phyloP scores from a whole-genome alignment of 2,329 filamentous ascomycete species.

The Coniochaeta sp. region DNA sequence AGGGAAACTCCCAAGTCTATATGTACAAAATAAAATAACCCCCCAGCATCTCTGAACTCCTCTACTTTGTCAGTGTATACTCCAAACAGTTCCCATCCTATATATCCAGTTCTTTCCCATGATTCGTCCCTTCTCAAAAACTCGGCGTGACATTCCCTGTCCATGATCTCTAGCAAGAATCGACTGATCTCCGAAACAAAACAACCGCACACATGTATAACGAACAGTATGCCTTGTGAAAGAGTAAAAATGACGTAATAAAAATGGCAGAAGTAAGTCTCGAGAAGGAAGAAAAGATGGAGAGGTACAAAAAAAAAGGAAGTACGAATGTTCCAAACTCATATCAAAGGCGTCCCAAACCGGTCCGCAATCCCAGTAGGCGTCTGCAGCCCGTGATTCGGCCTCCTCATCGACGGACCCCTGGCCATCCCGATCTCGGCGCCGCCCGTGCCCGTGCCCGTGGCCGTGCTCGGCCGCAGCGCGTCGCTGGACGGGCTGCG shows the following conservation, averaged over 20 bases:
- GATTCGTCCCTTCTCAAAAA: not conserved
- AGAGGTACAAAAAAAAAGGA: conserved; percentile 1
- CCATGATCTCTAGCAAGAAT: not conserved
- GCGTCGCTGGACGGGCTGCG: not conserved
- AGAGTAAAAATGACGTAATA: not conserved
- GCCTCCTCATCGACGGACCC: conserved; percentile 19
- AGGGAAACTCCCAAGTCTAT: not conserved
- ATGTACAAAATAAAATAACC: not conserved
- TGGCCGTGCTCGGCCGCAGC: not conserved
- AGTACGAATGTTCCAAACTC: too few relatives aligned
- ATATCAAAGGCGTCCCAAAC: conserved; percentile 26
- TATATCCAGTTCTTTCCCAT: not conserved
- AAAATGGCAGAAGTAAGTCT: not conserved
- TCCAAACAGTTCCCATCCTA: not conserved
- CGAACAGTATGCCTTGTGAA: not conserved
- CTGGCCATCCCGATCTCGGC: conserved; percentile 24
- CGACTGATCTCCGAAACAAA: not conserved
- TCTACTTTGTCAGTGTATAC: not conserved
- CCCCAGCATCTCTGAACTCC: not conserved
- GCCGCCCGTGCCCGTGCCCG: too few relatives aligned
- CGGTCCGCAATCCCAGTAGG: conserved; percentile 20
- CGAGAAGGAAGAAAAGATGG: not conserved
- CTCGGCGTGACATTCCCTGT: not conserved
- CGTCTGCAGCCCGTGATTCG: conserved; percentile 8
- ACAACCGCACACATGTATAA: not conserved